These are phyloP conservation scores for Heritiera littoralis DNA, from an alignment of 345 rosid species.

Conservation along the genomic window DNA sequence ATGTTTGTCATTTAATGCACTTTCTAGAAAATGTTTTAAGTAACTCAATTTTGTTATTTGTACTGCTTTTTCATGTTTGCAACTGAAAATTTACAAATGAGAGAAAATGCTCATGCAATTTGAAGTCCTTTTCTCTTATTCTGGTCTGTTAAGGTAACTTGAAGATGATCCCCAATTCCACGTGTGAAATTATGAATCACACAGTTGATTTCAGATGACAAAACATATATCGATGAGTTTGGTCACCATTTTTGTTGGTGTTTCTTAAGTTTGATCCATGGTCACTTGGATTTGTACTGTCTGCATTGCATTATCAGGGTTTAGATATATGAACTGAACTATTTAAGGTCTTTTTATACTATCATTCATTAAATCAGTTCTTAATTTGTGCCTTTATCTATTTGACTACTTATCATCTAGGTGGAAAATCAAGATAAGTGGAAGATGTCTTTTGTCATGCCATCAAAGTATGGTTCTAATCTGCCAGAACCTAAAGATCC, in stretches of 20 bases:
- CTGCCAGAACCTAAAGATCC: slow-evolving; percentile 78
- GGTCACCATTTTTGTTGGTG: not conserved
- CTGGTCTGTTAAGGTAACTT: not conserved
- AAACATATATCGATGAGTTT: not conserved
- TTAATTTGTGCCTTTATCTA: not conserved
- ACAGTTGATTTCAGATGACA: not conserved
- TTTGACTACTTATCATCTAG: slow-evolving; percentile 30
- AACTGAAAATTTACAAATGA: not conserved
- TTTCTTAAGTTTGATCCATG: not conserved
- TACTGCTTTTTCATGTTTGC: not conserved
- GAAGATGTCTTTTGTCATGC: slow-evolving; percentile 94
- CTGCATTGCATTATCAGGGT: not conserved
- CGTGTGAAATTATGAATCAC: not conserved
- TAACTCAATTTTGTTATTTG: not conserved
- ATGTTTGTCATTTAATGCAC: not conserved
- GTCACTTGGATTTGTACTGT: not conserved
- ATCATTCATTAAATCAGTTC: not conserved
- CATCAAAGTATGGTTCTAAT: slow-evolving; percentile 75
- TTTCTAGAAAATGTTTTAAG: not conserved
- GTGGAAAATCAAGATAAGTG: slow-evolving; percentile 62
- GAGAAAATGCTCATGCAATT: not conserved
- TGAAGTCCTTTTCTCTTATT: not conserved
- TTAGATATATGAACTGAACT: no score
- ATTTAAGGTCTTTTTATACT: not conserved
- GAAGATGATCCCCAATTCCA: not conserved